A percentile compares a stretch with the other conserved stretches of the same genome.
Evolutionary conservation across 352 stramenopile genomes (phyloP).

Genomic region (Pythium sukuiense): DNA sequence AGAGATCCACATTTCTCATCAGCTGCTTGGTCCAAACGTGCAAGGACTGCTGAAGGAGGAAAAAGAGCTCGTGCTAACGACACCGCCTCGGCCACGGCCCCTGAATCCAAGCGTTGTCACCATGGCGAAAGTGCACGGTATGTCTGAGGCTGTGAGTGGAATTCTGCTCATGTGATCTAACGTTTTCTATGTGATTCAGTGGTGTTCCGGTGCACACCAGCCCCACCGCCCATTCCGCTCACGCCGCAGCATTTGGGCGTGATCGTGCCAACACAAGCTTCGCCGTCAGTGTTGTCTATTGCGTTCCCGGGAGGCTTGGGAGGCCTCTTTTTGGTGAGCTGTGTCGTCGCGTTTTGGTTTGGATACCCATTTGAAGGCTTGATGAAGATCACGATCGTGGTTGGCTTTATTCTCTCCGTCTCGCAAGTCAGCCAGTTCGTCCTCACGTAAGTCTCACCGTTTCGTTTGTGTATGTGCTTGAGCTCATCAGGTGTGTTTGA

Average conservation of each 20-base stretch:
- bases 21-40: slow-evolving; percentile 45
- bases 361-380: slow-evolving; percentile 71
- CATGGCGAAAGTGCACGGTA: slow-evolving; percentile 57
- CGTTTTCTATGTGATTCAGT: slow-evolving; percentile 2
- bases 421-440: slow-evolving; percentile 75
- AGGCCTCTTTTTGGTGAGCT: slow-evolving; percentile 76
- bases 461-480: not conserved
- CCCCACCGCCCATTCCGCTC: slow-evolving; percentile 34
- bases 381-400: slow-evolving; percentile 87
- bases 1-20: slow-evolving; percentile 59
- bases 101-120: slow-evolving; percentile 57
- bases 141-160: slow-evolving; percentile 4
- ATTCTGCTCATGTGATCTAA: not conserved
- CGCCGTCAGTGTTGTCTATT: slow-evolving; percentile 56
- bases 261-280: not conserved
- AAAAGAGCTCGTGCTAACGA: slow-evolving; percentile 63
- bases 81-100: slow-evolving; percentile 44
- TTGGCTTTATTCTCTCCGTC: slow-evolving; percentile 73
- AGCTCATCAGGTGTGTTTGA: not conserved
- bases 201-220: slow-evolving; percentile 39
- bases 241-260: slow-evolving; percentile 43
- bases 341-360: slow-evolving; percentile 71
- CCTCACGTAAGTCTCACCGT: slow-evolving; percentile 40
- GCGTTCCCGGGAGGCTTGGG: slow-evolving; percentile 69
- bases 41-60: slow-evolving; percentile 37